Conservation (phyloP, 1,139 yeast species). For the Protomyces pachydermus region DNA sequence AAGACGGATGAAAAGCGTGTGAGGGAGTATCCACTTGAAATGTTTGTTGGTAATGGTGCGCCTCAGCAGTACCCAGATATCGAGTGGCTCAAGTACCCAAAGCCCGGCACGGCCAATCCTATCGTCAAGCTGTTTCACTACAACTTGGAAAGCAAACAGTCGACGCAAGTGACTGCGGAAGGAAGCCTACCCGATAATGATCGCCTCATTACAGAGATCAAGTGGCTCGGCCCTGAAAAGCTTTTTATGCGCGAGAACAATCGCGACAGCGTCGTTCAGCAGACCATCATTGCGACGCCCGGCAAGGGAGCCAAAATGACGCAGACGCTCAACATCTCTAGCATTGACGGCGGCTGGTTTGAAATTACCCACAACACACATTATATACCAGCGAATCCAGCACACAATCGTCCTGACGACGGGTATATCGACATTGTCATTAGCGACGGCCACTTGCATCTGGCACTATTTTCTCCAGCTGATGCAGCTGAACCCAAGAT, state of each 20-base stretch:
- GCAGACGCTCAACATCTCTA: constrained; percentile 45
- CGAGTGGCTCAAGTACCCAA: constrained; percentile 69
- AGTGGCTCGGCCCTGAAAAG: constrained; percentile 57
- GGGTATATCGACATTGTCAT: constrained; percentile 74
- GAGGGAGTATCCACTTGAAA: constrained; percentile 58
- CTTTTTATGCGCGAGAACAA: constrained; percentile 66
- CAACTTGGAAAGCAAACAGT: constrained; percentile 30
- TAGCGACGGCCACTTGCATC: constrained; percentile 59
- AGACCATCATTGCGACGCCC: constrained; percentile 51
- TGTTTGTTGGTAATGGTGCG: constrained; percentile 43
- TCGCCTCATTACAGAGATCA: constrained; percentile 61
- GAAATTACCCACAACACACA: constrained; percentile 73
- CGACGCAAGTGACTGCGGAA: constrained; percentile 23
- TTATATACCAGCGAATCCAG: constrained; percentile 58
- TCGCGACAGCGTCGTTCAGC: constrained; percentile 58
- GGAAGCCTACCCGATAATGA: constrained; percentile 44
- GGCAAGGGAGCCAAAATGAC: constrained; percentile 45
- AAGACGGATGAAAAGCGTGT: constrained; percentile 70
- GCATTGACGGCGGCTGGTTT: constrained; percentile 56
- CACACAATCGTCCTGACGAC: constrained; percentile 41
- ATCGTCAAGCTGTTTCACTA: constrained; percentile 46
- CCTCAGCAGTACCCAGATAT: constrained; percentile 52
- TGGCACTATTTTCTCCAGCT: constrained; percentile 59
- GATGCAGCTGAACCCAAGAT: constrained; percentile 47
- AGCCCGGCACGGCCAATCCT: constrained; percentile 79